Evolutionary conservation across 176 grass and related monocot genomes (phyloP).

Genomic region (Oryza punctata): DNA sequence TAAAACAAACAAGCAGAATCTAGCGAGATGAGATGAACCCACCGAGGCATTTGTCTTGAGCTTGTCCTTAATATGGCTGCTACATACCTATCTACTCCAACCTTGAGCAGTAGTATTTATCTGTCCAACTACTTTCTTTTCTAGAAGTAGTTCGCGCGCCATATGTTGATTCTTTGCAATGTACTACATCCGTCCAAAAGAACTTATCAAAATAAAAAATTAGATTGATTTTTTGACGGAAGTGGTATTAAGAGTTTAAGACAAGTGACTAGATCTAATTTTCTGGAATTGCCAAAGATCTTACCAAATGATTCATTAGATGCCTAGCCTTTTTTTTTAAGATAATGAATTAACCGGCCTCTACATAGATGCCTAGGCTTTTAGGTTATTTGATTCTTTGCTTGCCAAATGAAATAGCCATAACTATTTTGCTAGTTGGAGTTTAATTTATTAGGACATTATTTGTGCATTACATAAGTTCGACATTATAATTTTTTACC

Average conservation of each 20-base stretch:
- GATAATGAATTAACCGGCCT: too few species aligned
- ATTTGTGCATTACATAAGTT: too few species aligned
- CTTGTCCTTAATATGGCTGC: slow-evolving; percentile 18
- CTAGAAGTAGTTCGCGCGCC: not conserved
- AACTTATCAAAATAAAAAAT: too few species aligned
- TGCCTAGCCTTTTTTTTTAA: not conserved
- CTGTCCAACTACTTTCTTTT: not conserved
- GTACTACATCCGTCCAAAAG: too few species aligned
- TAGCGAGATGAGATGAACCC: not conserved
- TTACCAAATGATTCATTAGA: not conserved
- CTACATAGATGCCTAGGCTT: too few species aligned
- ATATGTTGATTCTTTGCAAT: not conserved
- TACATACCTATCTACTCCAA: too few species aligned
- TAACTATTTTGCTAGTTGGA: not conserved
- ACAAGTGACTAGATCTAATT: not conserved
- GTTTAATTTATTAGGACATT: too few species aligned
- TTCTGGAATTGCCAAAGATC: not conserved
- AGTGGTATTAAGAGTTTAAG: too few species aligned
- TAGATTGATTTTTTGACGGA: too few species aligned
- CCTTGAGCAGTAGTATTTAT: too few species aligned
- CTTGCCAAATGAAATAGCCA: not conserved
- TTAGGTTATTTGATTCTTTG: not conserved
- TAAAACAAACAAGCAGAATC: slow-evolving; percentile 38
- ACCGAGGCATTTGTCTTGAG: slow-evolving; percentile 35
- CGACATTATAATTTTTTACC: too few species aligned